Base-by-base conservation (phyloP, 2,329 filamentous ascomycete genomes). In the Hysterium pulicare region DNA sequence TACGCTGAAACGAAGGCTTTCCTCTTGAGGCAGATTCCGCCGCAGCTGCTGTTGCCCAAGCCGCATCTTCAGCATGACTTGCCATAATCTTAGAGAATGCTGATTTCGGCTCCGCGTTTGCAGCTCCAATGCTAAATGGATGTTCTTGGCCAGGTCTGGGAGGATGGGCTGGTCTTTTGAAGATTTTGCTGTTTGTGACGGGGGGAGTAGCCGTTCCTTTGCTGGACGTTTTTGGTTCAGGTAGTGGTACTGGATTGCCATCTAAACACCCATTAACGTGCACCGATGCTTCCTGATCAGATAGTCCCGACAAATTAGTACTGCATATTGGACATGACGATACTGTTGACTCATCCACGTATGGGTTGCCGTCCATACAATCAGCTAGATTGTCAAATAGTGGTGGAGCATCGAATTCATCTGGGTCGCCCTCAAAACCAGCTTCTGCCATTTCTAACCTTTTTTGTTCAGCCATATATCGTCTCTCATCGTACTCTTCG, bases 231-330 rank as follows among this genome's bases (percentile, higher is more conserved):
- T 50, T 51, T 7, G 50, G 21, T 5, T 57, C 54, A 23, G 64
- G 77, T 11, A 85, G 56, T 2, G 83, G 77, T 33, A 81, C 77
- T 4, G 86, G 79, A 34, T 85, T 86, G 2, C 89, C 89, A 61
- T 98, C 93, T 2, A 98, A 74, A 66, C 93, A 98, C 8, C 84
- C 82, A 62, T 98, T 98, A 51, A 98, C 93, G 64, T 98, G 93
- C 2, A 84, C 70, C 5, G 85, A 86, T 8, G 83, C 85, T 54
- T 91, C 80, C 60, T 90, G 62, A 44, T 81, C 46, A 69, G 61
- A 42, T 16, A 68, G 63, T 0, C 81, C 83, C 13, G 64, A 68
- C 24, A 96, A 71, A 49, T 69, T 81, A 1, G 73, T 72, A 53
- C 78, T 79, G 64, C 93, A 97, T 21, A 97, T 83, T 1, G 91